Conservation (phyloP, 1,139 yeast genomes). For the Hyphopichia wangnamkhiaoensis region DNA sequence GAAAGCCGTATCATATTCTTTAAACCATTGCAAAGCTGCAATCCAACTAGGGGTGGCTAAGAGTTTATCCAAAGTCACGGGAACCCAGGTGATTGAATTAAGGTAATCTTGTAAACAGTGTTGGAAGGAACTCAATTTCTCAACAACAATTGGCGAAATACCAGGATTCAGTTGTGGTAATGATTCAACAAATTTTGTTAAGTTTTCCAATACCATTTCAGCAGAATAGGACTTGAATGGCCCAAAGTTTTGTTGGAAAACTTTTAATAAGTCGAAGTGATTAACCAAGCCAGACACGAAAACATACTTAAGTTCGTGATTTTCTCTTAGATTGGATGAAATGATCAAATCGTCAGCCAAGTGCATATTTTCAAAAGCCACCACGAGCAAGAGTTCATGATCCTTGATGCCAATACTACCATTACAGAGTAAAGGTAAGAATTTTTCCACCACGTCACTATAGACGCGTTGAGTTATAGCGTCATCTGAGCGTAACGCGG, state of each 20-base stretch:
- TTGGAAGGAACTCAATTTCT: conserved; percentile 3
- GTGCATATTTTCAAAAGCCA: neutral
- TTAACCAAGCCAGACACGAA: neutral
- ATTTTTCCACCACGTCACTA: conserved; percentile 1
- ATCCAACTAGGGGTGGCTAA: conserved; percentile 6
- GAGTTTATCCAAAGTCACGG: conserved; percentile 10
- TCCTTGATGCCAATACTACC: conserved; percentile 1
- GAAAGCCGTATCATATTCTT: neutral
- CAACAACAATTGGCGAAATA: conserved; percentile 4
- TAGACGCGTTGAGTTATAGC: neutral
- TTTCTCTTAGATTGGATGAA: conserved; percentile 2
- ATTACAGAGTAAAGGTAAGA: conserved; percentile 7
- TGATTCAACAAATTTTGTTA: conserved; percentile 5
- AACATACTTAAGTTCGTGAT: neutral
- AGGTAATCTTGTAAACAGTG: conserved; percentile 6
- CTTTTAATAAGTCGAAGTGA: neutral
- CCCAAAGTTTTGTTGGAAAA: neutral
- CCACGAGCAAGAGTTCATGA: conserved; percentile 1
- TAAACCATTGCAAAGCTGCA: neutral
- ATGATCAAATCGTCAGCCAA: neutral
- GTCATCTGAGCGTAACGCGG: neutral
- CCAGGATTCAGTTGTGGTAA: too few species aligned
- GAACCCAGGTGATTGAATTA: conserved; percentile 9
- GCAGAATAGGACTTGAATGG: neutral
- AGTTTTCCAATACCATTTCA: conserved; percentile 1